Base-by-base conservation (phyloP, 2,329 filamentous ascomycete genomes). In the Epicoccum nigrum region DNA sequence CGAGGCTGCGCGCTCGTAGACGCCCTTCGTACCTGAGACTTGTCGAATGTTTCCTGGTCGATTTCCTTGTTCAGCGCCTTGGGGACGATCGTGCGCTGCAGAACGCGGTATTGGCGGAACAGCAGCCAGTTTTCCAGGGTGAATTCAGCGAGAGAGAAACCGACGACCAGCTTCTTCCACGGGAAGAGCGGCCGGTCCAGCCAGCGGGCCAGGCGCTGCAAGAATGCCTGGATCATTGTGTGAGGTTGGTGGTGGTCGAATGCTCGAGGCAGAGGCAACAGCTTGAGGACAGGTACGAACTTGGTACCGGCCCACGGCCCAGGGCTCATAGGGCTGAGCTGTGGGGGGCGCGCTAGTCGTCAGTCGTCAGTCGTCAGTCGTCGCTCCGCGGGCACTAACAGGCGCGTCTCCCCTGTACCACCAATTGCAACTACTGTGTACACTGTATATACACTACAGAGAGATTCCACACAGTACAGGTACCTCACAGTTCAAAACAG, bases 141-240 rank as follows among this genome's bases (percentile, higher is more conserved):
- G 74, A 90, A 97, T 73, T 99, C 91, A 55, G 89, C 91, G 65
- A 97, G 74, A 23, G 92, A 96, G 79, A 99, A 99, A 67, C 92
- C 90, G 64, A 97, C 84, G 67, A 99, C 92, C 66, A 99, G 86
- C 73, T 86, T 89, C 85, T 97, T 99, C 94, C 94, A 99, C 47
- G 94, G 93, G 79, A 97, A 96, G 70, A 90, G 81, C 51, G 93
- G 92, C 70, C 90, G 86, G 80, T 99, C 94, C 67, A 97, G 87
- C 75, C 89, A 86, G 74, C 85, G 85, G 71, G 91, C 90, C 63
- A 97, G 86, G 79, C 83, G 79, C 81, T 85, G 70, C 43, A 73
- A 60, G 45, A 72, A 54, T 49, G 62, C 69, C 64, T 73, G 69
- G 49, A 73, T 72, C 70, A 73, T 73, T 56, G 41, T 67, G 47